Percentiles rank a stretch among this genome's conserved stretches.
Evolutionary conservation across 1,284 basidiomycete species (phyloP).

Genomic region (Leucocoprinus gongylophorus): DNA sequence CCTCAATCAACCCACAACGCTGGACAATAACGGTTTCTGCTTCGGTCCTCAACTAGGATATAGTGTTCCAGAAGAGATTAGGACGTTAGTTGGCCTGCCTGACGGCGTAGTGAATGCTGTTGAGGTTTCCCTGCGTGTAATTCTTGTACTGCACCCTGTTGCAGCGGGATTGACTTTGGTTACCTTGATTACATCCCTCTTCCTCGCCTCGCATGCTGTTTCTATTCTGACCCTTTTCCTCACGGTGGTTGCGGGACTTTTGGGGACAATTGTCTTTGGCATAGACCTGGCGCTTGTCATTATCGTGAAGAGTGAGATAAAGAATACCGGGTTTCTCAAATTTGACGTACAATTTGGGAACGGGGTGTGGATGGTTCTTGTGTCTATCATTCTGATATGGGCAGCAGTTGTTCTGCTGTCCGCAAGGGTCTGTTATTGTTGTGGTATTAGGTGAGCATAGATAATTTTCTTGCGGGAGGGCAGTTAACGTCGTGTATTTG

Average conservation of each 20-base stretch:
- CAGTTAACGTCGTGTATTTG: neutral
- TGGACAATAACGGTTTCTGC: conserved; percentile 38
- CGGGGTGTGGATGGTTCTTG: conserved; percentile 63
- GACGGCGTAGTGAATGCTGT: conserved; percentile 37
- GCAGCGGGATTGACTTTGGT: conserved; percentile 51
- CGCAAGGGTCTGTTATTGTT: conserved; percentile 56
- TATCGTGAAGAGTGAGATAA: conserved; percentile 40
- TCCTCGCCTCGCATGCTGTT: conserved; percentile 47
- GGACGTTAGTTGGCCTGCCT: conserved; percentile 39
- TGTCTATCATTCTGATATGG: conserved; percentile 50
- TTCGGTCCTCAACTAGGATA: conserved; percentile 54
- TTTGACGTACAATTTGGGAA: conserved; percentile 55
- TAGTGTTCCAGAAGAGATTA: conserved; percentile 36
- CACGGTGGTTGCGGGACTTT: conserved; percentile 47
- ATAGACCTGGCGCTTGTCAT: conserved; percentile 56
- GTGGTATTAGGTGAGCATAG: neutral
- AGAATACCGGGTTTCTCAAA: conserved; percentile 33
- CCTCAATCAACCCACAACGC: conserved; percentile 22
- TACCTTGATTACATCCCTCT: conserved; percentile 46
- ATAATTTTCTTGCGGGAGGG: neutral
- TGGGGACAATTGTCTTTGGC: conserved; percentile 49
- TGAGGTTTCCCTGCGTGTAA: conserved; percentile 43
- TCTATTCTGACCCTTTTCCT: conserved; percentile 53
- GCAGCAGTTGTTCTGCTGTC: conserved; percentile 51
- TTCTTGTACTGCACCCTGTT: conserved; percentile 63